Percentiles rank a stretch among this genome's conserved stretches.
Evolutionary conservation across 2,329 filamentous ascomycete genomes (phyloP).

Genomic region (Lecanoromycetidae sp.): DNA sequence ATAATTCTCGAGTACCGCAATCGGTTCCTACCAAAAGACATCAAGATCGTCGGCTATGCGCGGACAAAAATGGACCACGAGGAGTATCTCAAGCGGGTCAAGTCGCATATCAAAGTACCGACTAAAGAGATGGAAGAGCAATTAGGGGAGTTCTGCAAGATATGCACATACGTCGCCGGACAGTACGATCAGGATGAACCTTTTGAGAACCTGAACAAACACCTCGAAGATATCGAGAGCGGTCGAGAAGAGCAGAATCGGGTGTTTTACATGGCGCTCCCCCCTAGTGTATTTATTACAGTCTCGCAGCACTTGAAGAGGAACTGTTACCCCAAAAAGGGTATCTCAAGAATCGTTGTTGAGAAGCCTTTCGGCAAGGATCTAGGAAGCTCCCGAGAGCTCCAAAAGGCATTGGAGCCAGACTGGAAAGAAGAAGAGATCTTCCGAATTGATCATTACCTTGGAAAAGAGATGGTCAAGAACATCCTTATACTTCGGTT

Average conservation of each 20-base stretch:
- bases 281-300: constrained; percentile 93
- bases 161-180: constrained; percentile 90
- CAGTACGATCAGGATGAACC: constrained; percentile 97
- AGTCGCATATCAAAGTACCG: constrained; percentile 96
- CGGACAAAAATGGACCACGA: constrained; percentile 98
- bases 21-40: constrained; percentile 93
- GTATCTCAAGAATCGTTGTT: constrained; percentile 89
- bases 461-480: constrained; percentile 99
- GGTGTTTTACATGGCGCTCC: constrained; percentile 98
- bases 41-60: constrained; percentile 96
- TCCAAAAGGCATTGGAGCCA: constrained; percentile 87
- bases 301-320: constrained; percentile 95
- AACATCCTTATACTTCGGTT: constrained; percentile 97
- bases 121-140: constrained; percentile 96
- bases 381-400: constrained; percentile 79
- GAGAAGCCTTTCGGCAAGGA: constrained; percentile 99
- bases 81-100: constrained; percentile 87
- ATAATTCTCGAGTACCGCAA: constrained; percentile 66
- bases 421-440: constrained; percentile 99
- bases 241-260: constrained; percentile 73
- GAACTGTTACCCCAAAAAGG: constrained; percentile 86
- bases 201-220: constrained; percentile 72
- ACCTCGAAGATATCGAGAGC: constrained; percentile 75
- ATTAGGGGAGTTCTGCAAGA: constrained; percentile 72
- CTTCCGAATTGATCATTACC: constrained; percentile 98